These are phyloP conservation scores for Macaranga tanarius DNA, from an alignment of 441 rosid genomes.

Conservation along the genomic window DNA sequence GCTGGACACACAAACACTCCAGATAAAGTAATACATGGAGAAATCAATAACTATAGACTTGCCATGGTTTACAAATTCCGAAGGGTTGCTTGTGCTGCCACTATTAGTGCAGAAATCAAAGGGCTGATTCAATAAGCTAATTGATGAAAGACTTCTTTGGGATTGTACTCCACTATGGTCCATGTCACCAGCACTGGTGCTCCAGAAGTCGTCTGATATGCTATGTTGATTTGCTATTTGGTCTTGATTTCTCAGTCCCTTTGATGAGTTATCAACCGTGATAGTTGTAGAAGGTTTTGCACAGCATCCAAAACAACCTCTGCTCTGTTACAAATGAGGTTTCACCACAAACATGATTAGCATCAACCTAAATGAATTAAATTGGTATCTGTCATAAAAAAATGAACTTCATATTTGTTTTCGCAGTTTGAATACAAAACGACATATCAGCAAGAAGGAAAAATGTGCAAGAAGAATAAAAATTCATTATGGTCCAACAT, in stretches of 20 bases:
- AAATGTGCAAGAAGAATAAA: not conserved
- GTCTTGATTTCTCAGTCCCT: conserved; percentile 45
- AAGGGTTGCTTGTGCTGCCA: conserved; percentile 51
- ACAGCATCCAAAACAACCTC: conserved; percentile 85
- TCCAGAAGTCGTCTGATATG: conserved; percentile 51
- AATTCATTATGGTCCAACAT: not conserved
- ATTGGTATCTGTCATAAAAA: too few species aligned
- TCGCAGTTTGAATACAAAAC: not conserved
- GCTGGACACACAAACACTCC: not conserved
- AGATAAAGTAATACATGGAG: not conserved
- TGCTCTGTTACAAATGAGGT: conserved; percentile 74
- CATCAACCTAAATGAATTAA: conserved; percentile 15
- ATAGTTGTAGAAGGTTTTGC: conserved; percentile 41
- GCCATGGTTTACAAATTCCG: conserved; percentile 78
- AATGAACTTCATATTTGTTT: too few species aligned
- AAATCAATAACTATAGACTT: conserved; percentile 31
- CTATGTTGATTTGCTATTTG: conserved; percentile 36
- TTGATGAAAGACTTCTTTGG: conserved; percentile 53
- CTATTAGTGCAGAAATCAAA: conserved; percentile 32
- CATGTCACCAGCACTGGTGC: conserved; percentile 53
- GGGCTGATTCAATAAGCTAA: conserved; percentile 36
- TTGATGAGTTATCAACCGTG: conserved; percentile 51
- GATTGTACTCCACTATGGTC: conserved; percentile 48
- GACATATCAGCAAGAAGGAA: not conserved
- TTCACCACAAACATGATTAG: conserved; percentile 36